A percentile compares a stretch with the other conserved stretches of the same genome.
Conservation (phyloP, 129 eudicot species). For the sunflower (Helianthus annuus) region HanXRQr2.0-SUNRISE NC_035447.2:501125-501624, state of each 20-base stretch:
- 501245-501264: too few relatives aligned
- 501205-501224: background rate
- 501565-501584: constrained; percentile 32
- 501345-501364: background rate
- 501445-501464: constrained; percentile 19
- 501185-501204: background rate
- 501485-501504: constrained; percentile 39
- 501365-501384: background rate
- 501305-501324: too few relatives aligned
- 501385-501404: constrained; percentile 7
- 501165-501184: background rate
- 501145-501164: constrained; percentile 5
- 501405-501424: background rate
- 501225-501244: background rate
- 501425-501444: constrained; percentile 18
- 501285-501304: too few relatives aligned
- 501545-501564: constrained; percentile 35
- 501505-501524: constrained; percentile 14
- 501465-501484: constrained; percentile 29
- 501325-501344: too few relatives aligned
- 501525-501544: constrained; percentile 4
- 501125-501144: constrained; percentile 27
- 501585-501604: constrained; percentile 28
- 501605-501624: constrained; percentile 26
- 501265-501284: too few relatives aligned